Percentiles rank a stretch among this genome's conserved stretches.
Evolutionary conservation across 1,284 basidiomycete species (phyloP).

Genomic region (Volvariella surrecta): DNA sequence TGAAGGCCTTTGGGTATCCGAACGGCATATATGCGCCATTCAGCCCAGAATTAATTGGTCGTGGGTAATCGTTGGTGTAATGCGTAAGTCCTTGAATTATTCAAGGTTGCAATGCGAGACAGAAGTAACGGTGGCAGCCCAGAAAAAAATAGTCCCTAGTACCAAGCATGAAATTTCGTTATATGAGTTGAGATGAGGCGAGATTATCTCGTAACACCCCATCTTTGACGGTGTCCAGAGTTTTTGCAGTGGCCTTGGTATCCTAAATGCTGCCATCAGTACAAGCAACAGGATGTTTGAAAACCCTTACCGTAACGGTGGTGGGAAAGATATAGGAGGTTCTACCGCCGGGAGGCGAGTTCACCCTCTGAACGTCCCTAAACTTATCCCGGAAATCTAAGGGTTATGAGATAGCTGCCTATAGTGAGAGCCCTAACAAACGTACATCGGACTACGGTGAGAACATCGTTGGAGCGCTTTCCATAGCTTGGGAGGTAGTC

Average conservation of each 20-base stretch:
- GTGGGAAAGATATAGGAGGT: conserved; percentile 35
- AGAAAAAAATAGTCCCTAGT: no score
- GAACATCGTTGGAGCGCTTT: conserved; percentile 47
- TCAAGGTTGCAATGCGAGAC: no score
- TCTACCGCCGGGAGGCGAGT: conserved; percentile 29
- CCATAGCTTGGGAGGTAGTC: conserved; percentile 49
- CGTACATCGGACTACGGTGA: conserved; percentile 38
- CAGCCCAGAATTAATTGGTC: no score
- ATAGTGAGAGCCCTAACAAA: conserved; percentile 5
- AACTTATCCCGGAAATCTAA: conserved; percentile 40
- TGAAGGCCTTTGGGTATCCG: no score
- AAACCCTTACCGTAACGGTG: conserved; percentile 33
- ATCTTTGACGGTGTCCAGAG: conserved; percentile 38
- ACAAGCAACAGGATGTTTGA: neutral
- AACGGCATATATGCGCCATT: no score
- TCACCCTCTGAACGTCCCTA: conserved; percentile 34
- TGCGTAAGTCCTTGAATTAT: no score
- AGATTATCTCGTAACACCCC: conserved; percentile 37
- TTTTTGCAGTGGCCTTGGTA: conserved; percentile 36
- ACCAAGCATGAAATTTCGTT: no score
- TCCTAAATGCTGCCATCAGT: conserved; percentile 21
- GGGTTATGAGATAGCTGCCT: neutral
- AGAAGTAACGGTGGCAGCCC: no score
- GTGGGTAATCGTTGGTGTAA: no score
- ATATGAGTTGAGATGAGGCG: conserved; percentile 33